A percentile compares a stretch with the other conserved stretches of the same genome.
These are phyloP conservation scores for Kurtzmaniella quercitrusa DNA, from an alignment of 1,139 yeast species.

Conservation along the genomic window DNA sequence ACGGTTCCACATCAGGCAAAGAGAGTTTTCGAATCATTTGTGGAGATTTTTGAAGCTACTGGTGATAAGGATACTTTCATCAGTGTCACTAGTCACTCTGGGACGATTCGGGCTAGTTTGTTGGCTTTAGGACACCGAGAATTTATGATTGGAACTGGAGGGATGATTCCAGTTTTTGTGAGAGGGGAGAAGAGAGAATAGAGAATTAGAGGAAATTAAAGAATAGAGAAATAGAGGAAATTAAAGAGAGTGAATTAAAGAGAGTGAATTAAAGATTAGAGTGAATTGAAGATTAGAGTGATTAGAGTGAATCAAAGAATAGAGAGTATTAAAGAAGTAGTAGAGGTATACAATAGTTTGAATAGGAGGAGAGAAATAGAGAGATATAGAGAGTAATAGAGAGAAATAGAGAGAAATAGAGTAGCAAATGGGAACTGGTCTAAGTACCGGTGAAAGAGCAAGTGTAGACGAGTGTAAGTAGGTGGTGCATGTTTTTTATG, in stretches of 20 bases:
- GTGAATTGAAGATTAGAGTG: too few relatives aligned
- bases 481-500: too few relatives aligned
- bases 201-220: not conserved
- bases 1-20: conserved; percentile 38
- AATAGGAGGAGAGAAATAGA: too few relatives aligned
- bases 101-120: conserved; percentile 37
- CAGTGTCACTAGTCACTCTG: conserved; percentile 36
- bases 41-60: conserved; percentile 25
- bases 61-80: conserved; percentile 19
- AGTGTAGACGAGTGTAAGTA: too few relatives aligned
- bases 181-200: not conserved
- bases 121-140: conserved; percentile 38
- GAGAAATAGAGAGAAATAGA: too few relatives aligned
- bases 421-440: too few relatives aligned
- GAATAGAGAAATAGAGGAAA: too few relatives aligned
- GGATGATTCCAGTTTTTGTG: conserved; percentile 41
- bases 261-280: not conserved
- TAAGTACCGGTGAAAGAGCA: too few relatives aligned
- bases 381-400: too few relatives aligned
- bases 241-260: too few relatives aligned
- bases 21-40: conserved; percentile 33
- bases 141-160: conserved; percentile 43
- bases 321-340: too few relatives aligned
- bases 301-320: not conserved
- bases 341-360: too few relatives aligned